Evolutionary conservation across 192 early-diverging fungal genomes (phyloP), one percentile per base, ranked within the genome.

Genomic region (Gryganskiella cystojenkinii): DNA sequence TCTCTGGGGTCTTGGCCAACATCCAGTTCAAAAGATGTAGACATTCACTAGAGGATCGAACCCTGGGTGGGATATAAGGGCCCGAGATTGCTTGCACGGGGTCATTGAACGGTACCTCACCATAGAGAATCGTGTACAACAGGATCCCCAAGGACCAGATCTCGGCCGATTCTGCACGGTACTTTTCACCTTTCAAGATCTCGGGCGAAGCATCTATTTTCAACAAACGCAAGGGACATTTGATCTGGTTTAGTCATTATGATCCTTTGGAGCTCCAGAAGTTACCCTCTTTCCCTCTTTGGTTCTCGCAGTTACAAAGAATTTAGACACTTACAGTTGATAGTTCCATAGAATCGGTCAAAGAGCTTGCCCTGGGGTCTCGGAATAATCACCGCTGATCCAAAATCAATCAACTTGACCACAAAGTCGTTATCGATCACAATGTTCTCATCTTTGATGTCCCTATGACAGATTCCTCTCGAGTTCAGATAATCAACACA

Each of bases 381-480:
- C 31, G 87, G 87, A 20, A 87, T 64, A 24, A 83, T 65, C 24
- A 86, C 85, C 0, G 88, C 83, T 0, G 87, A 87, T n/a, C 90
- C 90, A 79, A 92, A 92, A 50, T 92, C 90, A 33, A 92, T 91
- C 50, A 92, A 74, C 62, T 92, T 92, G 59, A 89, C 89, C 19
- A 57, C 42, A 46, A 83, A 85, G 37, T 86, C 66, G 40, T 82
- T 78, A 35, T 90, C 88, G 47, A 91, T 87, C 24, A 91, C 86
- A 70, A 91, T 84, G 64, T 91, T 91, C 60, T 91, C 89, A 60
- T 91, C 89, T 68, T 91, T 90, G 72, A 90, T 85, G 61, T 90
- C 89, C 44, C 88, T 84, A 61, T 90, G 89, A 56, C 85, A 82
- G 30, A 90, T 75, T 6, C 82, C 81, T 27, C 84, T 51, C 14